A percentile compares a stretch with the other conserved stretches of the same genome.
phyloP scores from a whole-genome alignment of 441 rosid genomes.

The Hypseocharis bilobata region DNA sequence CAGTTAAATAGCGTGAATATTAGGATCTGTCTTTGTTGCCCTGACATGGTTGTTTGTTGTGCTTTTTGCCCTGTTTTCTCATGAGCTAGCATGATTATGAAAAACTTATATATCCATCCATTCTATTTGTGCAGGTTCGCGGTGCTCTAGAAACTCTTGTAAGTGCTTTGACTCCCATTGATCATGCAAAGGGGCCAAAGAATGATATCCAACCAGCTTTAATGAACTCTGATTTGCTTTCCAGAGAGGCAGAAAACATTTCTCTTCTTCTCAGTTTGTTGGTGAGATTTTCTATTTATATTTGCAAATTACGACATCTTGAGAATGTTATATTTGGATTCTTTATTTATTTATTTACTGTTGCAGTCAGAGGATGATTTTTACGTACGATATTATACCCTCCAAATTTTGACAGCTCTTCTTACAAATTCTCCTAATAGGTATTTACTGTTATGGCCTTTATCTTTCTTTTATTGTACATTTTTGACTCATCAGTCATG shows the following conservation, averaged over 20 bases:
- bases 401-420: constrained; percentile 88
- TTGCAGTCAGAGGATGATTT: constrained; percentile 90
- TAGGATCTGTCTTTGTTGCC: too few relatives aligned
- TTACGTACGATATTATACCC: constrained; percentile 84
- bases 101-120: neutral
- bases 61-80: neutral
- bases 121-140: constrained; percentile 49
- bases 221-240: constrained; percentile 90
- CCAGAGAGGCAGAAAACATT: constrained; percentile 83
- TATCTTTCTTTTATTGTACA: neutral
- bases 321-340: neutral
- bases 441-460: constrained; percentile 32
- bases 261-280: constrained; percentile 83
- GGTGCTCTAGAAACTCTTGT: constrained; percentile 92
- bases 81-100: neutral
- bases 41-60: neutral
- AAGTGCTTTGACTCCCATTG: constrained; percentile 72
- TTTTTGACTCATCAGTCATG: constrained; percentile 20
- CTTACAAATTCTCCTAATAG: constrained; percentile 80
- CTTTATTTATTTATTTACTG: constrained; percentile 9
- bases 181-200: constrained; percentile 61
- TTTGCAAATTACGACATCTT: constrained; percentile 4
- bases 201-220: constrained; percentile 78
- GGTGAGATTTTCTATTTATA: constrained; percentile 41
- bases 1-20: too few relatives aligned